Base-by-base conservation (phyloP, 371 early-diverging fungal species). In the Saksenaea oblongispora region DNA sequence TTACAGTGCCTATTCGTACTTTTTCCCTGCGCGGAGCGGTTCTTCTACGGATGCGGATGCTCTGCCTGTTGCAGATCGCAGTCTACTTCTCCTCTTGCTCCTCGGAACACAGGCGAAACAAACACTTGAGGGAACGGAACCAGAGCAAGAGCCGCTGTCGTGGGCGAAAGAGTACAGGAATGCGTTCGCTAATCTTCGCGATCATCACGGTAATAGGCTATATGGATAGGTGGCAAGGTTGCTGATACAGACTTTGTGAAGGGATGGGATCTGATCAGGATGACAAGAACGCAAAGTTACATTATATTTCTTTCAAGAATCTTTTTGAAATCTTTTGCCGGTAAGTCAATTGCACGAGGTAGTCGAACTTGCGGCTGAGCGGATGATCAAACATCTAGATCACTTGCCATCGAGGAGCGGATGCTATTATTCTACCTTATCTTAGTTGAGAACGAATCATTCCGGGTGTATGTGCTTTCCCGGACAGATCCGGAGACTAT, bases 401-500 rank as follows among this genome's bases (percentile, higher is more conserved):
- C 82, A 41, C 60, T 92, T n/a, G 74, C 78, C 18, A 58, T 73
- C 37, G 92, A 92, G 65, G 91, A 90, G 66, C 82, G 80, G 7
- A 83, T 86, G 67, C 59, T 91, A 17, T 61, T 92, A 11, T 77
- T 92, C 59, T 90, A 92, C 62, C 66, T 84, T n/a, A 75, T 91
- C 26, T 62, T 92, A 44, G 75, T 88, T 5, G 87, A 88, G 59
- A 92, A 91, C 61, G 84, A 84, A 17, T 71, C 81, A 7, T 92
- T 92, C 64, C 71, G 88, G 18, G 87, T 85, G 1, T 92, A 89
- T 74, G 86, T 91, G 2, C 66, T 92, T 27, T 92, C 91, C 3
- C 74, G 91, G 31, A 89, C 89, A 0, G 92, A 92, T 65, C 91
- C 90, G 10, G 92, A 92, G 60, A 86, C 86, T 1, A 76, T 92